Base-by-base conservation (phyloP, 2,329 filamentous ascomycete species). In the Eutypella sp. region DNA sequence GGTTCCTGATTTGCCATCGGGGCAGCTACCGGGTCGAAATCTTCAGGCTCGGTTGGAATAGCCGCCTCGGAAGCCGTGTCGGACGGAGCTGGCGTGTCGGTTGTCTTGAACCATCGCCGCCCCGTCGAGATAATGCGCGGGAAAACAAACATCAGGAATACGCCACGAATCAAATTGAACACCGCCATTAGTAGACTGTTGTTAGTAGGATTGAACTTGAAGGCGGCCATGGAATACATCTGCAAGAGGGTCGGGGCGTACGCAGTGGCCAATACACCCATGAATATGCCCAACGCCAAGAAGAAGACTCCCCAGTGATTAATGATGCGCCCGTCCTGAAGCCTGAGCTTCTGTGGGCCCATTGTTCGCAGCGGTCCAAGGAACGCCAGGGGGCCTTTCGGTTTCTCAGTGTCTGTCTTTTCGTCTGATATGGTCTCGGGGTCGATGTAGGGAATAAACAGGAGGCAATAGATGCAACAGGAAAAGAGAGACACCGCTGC, bases 91-190 rank as follows among this genome's bases (percentile, higher is more conserved):
- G 33, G 36, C 15, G 22, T n/a, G n/a, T 24, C 25, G 5, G 42
- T 29, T 13, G 20, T 48, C 18, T 50, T 50, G 22, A 50, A 57
- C 38, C 44, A 51, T 9, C 27, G 47, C 4, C 56, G 50, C 11
- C 57, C 56, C 10, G 13, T 29, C 27, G 49, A 46, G 41, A 59
- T 59, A 16, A 58, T 57, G n/a, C 44, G 45, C 16, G 55, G 57
- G n/a, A 59, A 59, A 19, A 56, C 45, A 34, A 58, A 56, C 53
- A 58, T 59, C 25, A 58, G 50, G 34, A 57, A 58, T 20, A 57
- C 11, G 1, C 57, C 56, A 19, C 55, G 48, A 23, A 57, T 48
- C 22, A 53, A 20, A 19, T 38, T 48, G 29, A 46, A 49, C 22
- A 55, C 40, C 5, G 54, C 50, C 46, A 58, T 56, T 20, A 57